Percentiles rank a stretch among this genome's conserved stretches.
These are phyloP conservation scores for Albifimbria verrucaria DNA, from an alignment of 2,329 filamentous ascomycete species.

Conservation along the genomic window DNA sequence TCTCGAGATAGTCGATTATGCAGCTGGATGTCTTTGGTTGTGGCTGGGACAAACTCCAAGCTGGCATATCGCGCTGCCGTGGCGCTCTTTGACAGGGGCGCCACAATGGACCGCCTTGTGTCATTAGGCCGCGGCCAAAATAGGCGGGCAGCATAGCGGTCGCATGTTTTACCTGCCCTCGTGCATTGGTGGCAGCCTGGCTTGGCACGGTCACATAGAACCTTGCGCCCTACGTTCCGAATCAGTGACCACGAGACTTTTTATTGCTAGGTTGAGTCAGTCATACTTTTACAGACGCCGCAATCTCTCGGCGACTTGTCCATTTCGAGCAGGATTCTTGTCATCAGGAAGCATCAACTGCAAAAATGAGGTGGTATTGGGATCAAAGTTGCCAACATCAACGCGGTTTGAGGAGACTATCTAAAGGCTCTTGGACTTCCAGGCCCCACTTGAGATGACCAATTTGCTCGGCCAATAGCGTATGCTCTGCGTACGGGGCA, in stretches of 20 bases:
- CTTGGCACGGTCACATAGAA: constrained; percentile 1
- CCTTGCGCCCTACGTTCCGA: background rate
- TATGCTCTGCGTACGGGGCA: background rate
- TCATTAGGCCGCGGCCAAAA: constrained; percentile 6
- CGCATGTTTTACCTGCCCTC: background rate
- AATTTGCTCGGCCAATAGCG: background rate
- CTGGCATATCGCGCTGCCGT: background rate
- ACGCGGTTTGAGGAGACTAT: no score
- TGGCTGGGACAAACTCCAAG: background rate
- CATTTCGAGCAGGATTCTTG: background rate
- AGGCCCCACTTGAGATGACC: no score
- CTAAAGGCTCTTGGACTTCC: no score
- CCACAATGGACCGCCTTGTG: constrained; percentile 1
- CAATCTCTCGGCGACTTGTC: background rate
- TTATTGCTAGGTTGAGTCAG: background rate
- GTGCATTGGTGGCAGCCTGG: constrained; percentile 1
- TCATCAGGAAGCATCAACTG: background rate
- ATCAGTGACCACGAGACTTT: background rate
- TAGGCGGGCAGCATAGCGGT: constrained; percentile 6
- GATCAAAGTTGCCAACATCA: no score
- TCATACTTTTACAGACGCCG: background rate
- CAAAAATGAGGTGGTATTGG: no score
- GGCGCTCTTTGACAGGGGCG: no score
- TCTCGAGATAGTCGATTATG: background rate
- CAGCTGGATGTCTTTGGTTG: background rate